Conservation (phyloP, 1,284 basidiomycete species). For the Baeospora myosura region DNA sequence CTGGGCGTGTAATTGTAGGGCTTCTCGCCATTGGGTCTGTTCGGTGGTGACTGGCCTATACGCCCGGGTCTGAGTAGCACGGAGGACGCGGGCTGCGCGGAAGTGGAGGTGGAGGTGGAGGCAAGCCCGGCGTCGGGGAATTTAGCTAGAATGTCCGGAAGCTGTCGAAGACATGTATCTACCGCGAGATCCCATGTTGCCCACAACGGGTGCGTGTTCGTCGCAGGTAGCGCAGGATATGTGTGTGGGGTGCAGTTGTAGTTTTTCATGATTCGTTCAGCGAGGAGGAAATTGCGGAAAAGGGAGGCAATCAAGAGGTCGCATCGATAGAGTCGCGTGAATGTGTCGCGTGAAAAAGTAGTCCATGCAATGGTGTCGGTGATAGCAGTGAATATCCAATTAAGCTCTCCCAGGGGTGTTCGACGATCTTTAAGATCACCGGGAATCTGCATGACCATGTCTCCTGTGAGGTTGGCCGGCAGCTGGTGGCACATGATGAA, state of each 20-base stretch:
- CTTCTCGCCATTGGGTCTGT: slow-evolving; percentile 30
- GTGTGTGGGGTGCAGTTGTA: slow-evolving; percentile 97
- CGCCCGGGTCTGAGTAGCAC: slow-evolving; percentile 28
- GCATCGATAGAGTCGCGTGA: slow-evolving; percentile 91
- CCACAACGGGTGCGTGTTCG: slow-evolving; percentile 95
- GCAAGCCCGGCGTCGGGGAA: slow-evolving; percentile 31
- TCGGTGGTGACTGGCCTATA: slow-evolving; percentile 25
- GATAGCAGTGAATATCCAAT: slow-evolving; percentile 99
- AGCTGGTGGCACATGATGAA: slow-evolving; percentile 89
- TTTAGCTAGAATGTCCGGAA: slow-evolving; percentile 80
- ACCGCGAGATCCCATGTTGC: slow-evolving; percentile 97
- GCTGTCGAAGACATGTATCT: slow-evolving; percentile 89
- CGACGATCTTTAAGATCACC: slow-evolving; percentile 94
- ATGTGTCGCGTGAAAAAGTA: slow-evolving; percentile 88
- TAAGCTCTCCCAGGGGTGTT: slow-evolving; percentile 93
- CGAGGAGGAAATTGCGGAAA: slow-evolving; percentile 94
- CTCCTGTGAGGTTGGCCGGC: slow-evolving; percentile 70
- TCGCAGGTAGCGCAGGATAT: slow-evolving; percentile 84
- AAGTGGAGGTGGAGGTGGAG: slow-evolving; percentile 18
- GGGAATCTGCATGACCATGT: slow-evolving; percentile 93
- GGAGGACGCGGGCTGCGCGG: slow-evolving; percentile 17
- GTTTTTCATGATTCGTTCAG: slow-evolving; percentile 97
- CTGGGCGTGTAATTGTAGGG: slow-evolving; percentile 78
- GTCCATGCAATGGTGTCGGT: slow-evolving; percentile 99
- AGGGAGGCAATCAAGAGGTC: slow-evolving; percentile 94